Percentiles rank a stretch among this genome's conserved stretches.
phyloP scores from a whole-genome alignment of 208 protist species.

The Leishmania major region DNA sequence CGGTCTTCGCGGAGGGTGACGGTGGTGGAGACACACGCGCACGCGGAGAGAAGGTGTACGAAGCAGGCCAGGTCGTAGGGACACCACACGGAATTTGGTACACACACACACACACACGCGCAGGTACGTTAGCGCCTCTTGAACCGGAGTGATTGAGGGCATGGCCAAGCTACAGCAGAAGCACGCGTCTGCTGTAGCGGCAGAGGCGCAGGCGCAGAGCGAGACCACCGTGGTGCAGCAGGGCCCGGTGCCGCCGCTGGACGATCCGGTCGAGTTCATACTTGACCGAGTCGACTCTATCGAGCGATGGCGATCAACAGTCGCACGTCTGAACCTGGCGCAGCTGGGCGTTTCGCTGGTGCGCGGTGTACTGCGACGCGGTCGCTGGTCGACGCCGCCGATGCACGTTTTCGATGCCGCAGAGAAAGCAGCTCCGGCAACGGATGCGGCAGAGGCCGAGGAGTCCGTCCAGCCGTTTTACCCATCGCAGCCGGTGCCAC shows the following conservation, averaged over 20 bases:
- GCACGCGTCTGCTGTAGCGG: background rate
- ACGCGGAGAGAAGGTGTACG: background rate
- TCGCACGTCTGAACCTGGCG: constrained; percentile 24
- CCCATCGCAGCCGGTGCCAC: background rate
- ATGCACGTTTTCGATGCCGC: constrained; percentile 15
- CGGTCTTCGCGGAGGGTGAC: background rate
- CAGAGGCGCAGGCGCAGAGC: background rate
- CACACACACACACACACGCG: background rate
- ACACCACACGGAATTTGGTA: no score
- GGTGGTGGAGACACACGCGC: background rate
- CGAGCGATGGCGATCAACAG: constrained; percentile 20
- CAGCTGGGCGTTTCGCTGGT: constrained; percentile 42
- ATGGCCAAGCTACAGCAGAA: background rate
- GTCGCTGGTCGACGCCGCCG: constrained; percentile 3
- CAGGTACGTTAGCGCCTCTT: background rate
- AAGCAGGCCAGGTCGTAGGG: background rate
- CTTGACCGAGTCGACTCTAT: constrained; percentile 18
- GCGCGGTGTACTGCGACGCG: constrained; percentile 29
- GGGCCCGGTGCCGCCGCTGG: background rate
- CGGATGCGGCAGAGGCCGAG: background rate
- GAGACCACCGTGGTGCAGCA: background rate
- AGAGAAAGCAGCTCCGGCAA: background rate
- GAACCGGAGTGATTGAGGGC: no score
- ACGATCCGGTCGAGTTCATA: constrained; percentile 11
- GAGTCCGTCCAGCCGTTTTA: background rate